These are phyloP conservation scores for Benincasa hispida DNA, from an alignment of 306 rosid species.

Conservation along the genomic window DNA sequence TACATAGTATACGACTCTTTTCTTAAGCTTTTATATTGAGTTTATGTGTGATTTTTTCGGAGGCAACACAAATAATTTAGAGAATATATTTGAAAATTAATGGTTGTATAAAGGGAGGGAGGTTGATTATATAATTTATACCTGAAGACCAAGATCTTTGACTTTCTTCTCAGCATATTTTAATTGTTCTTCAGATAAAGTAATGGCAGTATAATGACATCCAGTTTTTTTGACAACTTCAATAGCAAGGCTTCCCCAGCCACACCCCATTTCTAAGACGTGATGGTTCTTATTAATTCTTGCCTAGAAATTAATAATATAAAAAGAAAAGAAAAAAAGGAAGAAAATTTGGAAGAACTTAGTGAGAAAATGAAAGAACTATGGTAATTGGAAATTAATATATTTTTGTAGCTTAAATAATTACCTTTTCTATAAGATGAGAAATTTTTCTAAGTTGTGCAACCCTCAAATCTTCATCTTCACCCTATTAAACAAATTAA, in stretches of 20 bases:
- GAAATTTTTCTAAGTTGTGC: constrained; percentile 73
- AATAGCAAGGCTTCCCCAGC: constrained; percentile 90
- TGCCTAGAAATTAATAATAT: no score
- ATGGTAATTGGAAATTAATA: no score
- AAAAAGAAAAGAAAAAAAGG: no score
- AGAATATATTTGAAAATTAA: no score
- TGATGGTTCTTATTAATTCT: constrained; percentile 34
- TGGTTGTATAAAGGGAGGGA: no score
- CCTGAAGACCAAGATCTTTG: constrained; percentile 66
- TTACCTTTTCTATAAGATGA: constrained; percentile 45
- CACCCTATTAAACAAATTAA: constrained; percentile 25
- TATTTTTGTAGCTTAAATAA: neutral
- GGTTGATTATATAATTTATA: constrained; percentile 18
- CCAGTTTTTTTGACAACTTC: constrained; percentile 69
- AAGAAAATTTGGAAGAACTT: no score
- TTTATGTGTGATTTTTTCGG: no score
- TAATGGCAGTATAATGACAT: constrained; percentile 76
- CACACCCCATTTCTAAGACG: constrained; percentile 77
- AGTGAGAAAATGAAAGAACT: no score
- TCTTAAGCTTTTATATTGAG: no score
- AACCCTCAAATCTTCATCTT: constrained; percentile 58
- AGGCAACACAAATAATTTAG: no score
- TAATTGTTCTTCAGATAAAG: constrained; percentile 53
- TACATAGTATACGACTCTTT: no score
- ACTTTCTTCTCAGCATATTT: constrained; percentile 20